Percentiles rank a stretch among this genome's conserved stretches.
Evolutionary conservation across 106 monocot genomes (phyloP).

Genomic region (Dioscorea dumetorum): DNA sequence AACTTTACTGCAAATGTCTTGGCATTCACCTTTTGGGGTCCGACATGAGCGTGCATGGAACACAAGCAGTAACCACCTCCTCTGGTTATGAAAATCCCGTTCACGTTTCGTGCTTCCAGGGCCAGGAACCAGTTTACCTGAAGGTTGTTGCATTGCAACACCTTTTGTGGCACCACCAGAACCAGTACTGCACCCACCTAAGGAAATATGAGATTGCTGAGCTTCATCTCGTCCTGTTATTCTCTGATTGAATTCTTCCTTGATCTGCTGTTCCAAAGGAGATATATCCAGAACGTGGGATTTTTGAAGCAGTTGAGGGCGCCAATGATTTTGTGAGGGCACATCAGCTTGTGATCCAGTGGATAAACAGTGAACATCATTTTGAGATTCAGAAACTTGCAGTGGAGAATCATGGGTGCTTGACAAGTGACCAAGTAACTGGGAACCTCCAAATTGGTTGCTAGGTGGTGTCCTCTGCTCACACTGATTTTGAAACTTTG

Average conservation of each 20-base stretch:
- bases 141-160: conserved; percentile 11
- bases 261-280: conserved; percentile 32
- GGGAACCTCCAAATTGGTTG: conserved; percentile 27
- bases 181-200: conserved; percentile 14
- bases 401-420: conserved; percentile 39
- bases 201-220: conserved; percentile 28
- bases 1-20: conserved; percentile 46
- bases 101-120: conserved; percentile 15
- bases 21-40: conserved; percentile 51
- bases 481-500: conserved; percentile 40
- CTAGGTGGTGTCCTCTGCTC: conserved; percentile 25
- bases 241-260: conserved; percentile 54
- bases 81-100: conserved; percentile 45
- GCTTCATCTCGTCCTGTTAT: conserved; percentile 35
- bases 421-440: conserved; percentile 32
- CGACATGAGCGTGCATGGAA: conserved; percentile 70
- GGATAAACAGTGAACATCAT: conserved; percentile 28
- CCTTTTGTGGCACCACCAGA: conserved; percentile 15
- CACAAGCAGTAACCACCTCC: conserved; percentile 65
- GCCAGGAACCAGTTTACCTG: conserved; percentile 10
- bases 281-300: conserved; percentile 25
- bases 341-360: conserved; percentile 42
- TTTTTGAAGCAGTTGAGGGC: conserved; percentile 32
- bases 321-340: conserved; percentile 37
- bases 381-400: conserved; percentile 35